phyloP scores from a whole-genome alignment of 164 flowering plant genomes.

The Sedum album region DNA sequence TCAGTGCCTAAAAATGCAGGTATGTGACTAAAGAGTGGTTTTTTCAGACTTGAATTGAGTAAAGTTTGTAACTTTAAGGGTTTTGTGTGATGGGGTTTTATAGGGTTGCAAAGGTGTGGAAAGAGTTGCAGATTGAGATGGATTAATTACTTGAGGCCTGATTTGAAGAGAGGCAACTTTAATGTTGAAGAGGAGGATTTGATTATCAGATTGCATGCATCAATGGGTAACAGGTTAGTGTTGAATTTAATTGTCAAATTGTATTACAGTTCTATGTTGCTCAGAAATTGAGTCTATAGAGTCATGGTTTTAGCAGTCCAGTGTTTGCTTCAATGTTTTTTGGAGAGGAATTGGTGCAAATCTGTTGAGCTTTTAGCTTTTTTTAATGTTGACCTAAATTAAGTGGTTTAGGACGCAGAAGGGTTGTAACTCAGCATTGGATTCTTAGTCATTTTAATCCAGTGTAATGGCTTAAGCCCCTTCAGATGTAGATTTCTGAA shows the following conservation, averaged over 20 bases:
- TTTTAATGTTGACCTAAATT: background rate
- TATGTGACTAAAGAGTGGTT: background rate
- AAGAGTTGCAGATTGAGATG: slow-evolving; percentile 11
- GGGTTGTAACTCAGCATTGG: background rate
- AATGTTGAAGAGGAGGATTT: slow-evolving; percentile 5
- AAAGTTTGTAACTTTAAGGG: slow-evolving; percentile 2
- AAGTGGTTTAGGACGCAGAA: background rate
- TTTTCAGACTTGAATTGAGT: background rate
- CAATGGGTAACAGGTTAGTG: slow-evolving; percentile 9
- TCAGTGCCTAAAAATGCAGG: slow-evolving; percentile 12
- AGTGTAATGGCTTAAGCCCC: too few species aligned
- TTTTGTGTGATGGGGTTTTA: background rate
- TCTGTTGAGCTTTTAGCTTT: background rate
- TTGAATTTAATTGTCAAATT: background rate
- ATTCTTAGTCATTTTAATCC: background rate
- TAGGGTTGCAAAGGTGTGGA: slow-evolving; percentile 9
- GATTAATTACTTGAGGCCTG: slow-evolving; percentile 10
- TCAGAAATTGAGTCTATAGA: too few species aligned
- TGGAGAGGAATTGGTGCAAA: background rate
- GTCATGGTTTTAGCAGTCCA: background rate
- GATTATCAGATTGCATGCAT: slow-evolving; percentile 10
- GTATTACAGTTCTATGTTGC: too few species aligned
- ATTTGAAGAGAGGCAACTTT: slow-evolving; percentile 10
- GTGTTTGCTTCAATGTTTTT: background rate
- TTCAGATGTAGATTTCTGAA: too few species aligned